Evolutionary conservation across 73 alveolate species (phyloP).

Genomic region (Blepharisma stoltei): DNA sequence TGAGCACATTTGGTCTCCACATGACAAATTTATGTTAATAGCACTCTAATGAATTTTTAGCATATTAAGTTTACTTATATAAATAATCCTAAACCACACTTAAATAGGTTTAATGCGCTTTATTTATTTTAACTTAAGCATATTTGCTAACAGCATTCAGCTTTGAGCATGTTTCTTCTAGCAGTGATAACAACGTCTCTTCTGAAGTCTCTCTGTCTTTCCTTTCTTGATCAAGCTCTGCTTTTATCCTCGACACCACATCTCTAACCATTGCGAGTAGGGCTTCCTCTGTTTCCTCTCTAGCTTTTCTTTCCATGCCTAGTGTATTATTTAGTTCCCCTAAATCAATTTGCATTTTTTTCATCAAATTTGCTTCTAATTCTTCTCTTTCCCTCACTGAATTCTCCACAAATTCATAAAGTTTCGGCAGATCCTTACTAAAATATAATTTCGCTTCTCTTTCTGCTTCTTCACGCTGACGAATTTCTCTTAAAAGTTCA

Average conservation of each 20-base stretch:
- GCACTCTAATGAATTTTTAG: too few species aligned
- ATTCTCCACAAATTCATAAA: slow-evolving; percentile 63
- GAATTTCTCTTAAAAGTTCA: slow-evolving; percentile 39
- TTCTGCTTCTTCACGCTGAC: slow-evolving; percentile 40
- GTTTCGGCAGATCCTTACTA: slow-evolving; percentile 76
- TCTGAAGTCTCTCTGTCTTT: slow-evolving; percentile 79
- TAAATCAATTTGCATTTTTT: slow-evolving; percentile 58
- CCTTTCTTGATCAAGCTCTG: slow-evolving; percentile 73
- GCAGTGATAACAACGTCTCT: slow-evolving; percentile 63
- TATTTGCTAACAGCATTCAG: slow-evolving; percentile 54
- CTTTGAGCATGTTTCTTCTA: slow-evolving; percentile 80
- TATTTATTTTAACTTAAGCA: neutral
- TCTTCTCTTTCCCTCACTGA: slow-evolving; percentile 60
- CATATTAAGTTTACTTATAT: too few species aligned
- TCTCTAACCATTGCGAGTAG: slow-evolving; percentile 78
- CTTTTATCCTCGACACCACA: slow-evolving; percentile 71
- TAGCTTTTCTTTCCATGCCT: slow-evolving; percentile 60
- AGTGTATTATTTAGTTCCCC: slow-evolving; percentile 45
- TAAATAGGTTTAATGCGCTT: too few species aligned
- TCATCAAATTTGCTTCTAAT: slow-evolving; percentile 49
- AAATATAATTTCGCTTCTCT: slow-evolving; percentile 45
- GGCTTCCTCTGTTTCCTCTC: slow-evolving; percentile 88
- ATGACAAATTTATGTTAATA: too few species aligned
- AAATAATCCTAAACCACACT: too few species aligned
- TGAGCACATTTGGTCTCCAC: too few species aligned